Conservation (phyloP, 148 eudicot species). For the Talinum fruticosum region DNA sequence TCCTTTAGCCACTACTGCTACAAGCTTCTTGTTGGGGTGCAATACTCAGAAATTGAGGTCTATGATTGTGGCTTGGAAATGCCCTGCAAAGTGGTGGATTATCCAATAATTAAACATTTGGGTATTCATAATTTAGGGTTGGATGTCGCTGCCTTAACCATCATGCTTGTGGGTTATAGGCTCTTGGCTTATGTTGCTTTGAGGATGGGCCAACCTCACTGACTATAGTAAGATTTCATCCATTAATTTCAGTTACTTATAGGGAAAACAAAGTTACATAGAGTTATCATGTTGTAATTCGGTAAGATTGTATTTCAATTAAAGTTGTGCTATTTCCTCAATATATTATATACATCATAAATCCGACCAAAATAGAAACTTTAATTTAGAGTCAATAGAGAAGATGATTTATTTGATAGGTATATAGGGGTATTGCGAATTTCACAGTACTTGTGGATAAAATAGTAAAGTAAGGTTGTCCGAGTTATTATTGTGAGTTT, state of each 20-base stretch:
- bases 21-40: slow-evolving; percentile 73
- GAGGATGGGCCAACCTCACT: slow-evolving; percentile 44
- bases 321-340: not conserved
- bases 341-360: not conserved
- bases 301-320: not conserved
- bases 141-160: slow-evolving; percentile 61
- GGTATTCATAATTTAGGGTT: slow-evolving; percentile 48
- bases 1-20: slow-evolving; percentile 78
- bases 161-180: slow-evolving; percentile 75
- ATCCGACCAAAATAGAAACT: not conserved
- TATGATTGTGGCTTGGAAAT: slow-evolving; percentile 51
- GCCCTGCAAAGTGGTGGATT: slow-evolving; percentile 58
- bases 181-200: slow-evolving; percentile 70
- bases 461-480: too few relatives aligned
- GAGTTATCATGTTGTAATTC: not conserved
- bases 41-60: slow-evolving; percentile 49
- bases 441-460: too few relatives aligned
- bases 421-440: too few relatives aligned
- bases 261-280: not conserved
- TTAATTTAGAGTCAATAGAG: too few relatives aligned
- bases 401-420: too few relatives aligned
- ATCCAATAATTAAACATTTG: slow-evolving; percentile 51
- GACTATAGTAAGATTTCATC: not conserved
- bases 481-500: too few relatives aligned
- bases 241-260: not conserved